Base-by-base conservation (phyloP, 495 filamentous ascomycete species). In the Copromyces sp. region DNA sequence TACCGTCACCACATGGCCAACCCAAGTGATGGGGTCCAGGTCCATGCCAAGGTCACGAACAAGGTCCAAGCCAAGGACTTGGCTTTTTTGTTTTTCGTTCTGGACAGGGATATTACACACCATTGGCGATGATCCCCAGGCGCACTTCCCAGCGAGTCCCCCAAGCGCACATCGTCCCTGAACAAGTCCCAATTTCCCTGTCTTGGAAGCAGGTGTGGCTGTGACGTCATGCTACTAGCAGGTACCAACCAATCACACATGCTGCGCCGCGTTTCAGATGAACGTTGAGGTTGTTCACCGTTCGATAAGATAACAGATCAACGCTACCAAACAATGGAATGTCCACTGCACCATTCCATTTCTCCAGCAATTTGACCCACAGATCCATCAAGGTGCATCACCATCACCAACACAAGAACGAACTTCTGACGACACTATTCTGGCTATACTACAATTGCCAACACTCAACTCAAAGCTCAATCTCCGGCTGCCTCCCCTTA, bases 401-500 rank as follows among this genome's bases (percentile, higher is more conserved):
- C 44, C 44, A 47, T 47, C 44, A 47, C 44, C 24, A 47, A 47
- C 44, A 47, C n/a, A 45, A 20, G 4, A 5, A n/a, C 9, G 9
- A 47, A 47, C 44, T 47, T 11, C 44, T 45, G 7, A 45, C 17
- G 17, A 45, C 24, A 24, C 24, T 20, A 45, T 9, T 17, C 42
- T 20, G n/a, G 44, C 9, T 47, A 47, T 29, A 11, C n/a, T 29
- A 9, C 9, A 11, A 61, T 12, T 42, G 39, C 39, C 3, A 44
- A 35, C 24, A 16, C 24, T 24, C 3, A 69, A 77, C 11, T 40
- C 42, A 42, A 17, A 77, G 12, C 12, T 69, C 71, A 37, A 73
- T 68, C 72, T 75, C 75, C 1, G 29, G 29, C 32, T 71, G 20
- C 11, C 75, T 42, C 6, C 35, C 39, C 7, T 71, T 72, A 35